Evolutionary conservation across 1,284 basidiomycete species (phyloP), one percentile per base, ranked within the genome.

Genomic region (Leccinum pallidistipes): DNA sequence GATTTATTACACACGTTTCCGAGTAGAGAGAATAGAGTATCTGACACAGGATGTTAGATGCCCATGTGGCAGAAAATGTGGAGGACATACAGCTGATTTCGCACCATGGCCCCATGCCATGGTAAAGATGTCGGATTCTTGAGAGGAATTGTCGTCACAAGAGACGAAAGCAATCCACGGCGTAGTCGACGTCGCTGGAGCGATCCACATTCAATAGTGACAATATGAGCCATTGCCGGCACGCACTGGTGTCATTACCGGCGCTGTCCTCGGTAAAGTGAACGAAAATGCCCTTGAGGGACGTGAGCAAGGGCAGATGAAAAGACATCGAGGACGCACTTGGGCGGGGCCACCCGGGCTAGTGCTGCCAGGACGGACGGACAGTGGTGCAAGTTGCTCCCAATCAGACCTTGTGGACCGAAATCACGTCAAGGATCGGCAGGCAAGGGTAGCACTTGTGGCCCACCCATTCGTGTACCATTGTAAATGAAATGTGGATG

Each of bases 111-210:
- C 86, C 50, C 83, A 78, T 11, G 91, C 92, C 45, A 92, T 78
- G 0, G 91, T 92, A 74, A 95, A 94, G 57, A 95, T 85, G 73
- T 96, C 93, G 55, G 77, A 70, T 4, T 82, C 78, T 65, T 79
- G 70, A 1, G 84, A 83, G 8, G 83, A 79, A 63, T 82, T 75
- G 5, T 72, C 71, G 70, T 95, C 93, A 73, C 94, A 96, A 11
- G 85, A 84, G 53, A 96, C 85, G 67, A 94, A 83, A 5, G 94
- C 94, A 65, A 96, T 91, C 92, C 93, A 96, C 7, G 94, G 93
- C 0, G 93, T 92, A 2, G 77, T 82, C 24, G 24, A 24, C 24
- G 24, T 24, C 31, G 85, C 90, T 92, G 64, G 52, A 58, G 54
- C 47, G 56, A 58, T 50, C 56, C 54, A 38, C 27, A 18, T 56